phyloP scores from a whole-genome alignment of 169 alveolate species.

The Plasmodium chabaudi region DNA sequence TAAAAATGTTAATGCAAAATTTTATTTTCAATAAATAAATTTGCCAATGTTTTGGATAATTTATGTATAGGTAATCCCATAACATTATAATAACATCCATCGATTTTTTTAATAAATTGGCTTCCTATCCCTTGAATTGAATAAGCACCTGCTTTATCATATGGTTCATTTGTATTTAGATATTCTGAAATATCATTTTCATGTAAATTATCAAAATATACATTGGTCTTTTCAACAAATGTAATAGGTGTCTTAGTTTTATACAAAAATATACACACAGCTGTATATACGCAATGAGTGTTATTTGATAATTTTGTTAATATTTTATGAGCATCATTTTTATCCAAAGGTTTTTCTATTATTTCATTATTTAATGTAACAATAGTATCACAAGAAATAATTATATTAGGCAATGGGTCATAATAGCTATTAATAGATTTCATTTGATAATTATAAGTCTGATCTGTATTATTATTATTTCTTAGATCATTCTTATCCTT shows the following conservation, averaged over 20 bases:
- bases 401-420: constrained; percentile 51
- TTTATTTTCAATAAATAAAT: constrained; percentile 23
- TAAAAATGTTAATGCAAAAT: neutral
- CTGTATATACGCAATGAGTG: constrained; percentile 80
- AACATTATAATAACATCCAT: constrained; percentile 81
- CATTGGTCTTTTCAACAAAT: constrained; percentile 76
- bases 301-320: constrained; percentile 66
- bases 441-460: constrained; percentile 8
- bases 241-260: constrained; percentile 60
- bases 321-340: constrained; percentile 79
- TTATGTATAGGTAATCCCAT: constrained; percentile 83
- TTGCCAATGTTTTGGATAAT: constrained; percentile 58
- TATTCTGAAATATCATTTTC: constrained; percentile 80
- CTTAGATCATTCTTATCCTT: neutral
- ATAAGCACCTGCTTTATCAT: constrained; percentile 80
- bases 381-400: constrained; percentile 81
- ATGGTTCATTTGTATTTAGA: constrained; percentile 72
- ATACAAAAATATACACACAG: constrained; percentile 79
- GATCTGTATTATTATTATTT: neutral
- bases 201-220: constrained; percentile 78
- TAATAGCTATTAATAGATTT: constrained; percentile 23
- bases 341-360: constrained; percentile 83
- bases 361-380: constrained; percentile 75
- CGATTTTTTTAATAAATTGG: constrained; percentile 78
- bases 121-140: constrained; percentile 81